These are phyloP conservation scores for Plasmodium falciparum DNA, from an alignment of 169 alveolate species.

Conservation along the genomic window DNA sequence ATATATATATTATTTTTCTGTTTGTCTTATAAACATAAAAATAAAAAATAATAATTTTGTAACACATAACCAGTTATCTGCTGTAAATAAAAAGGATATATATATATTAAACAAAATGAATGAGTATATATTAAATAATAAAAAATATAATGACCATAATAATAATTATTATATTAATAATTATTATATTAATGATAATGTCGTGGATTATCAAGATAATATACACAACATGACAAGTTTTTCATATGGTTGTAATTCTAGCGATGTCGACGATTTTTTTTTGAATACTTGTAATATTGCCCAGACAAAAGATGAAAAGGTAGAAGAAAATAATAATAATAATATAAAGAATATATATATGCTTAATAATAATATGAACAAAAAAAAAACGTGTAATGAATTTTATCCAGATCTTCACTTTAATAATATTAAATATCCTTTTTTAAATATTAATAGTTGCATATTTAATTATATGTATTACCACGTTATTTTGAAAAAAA, in stretches of 20 bases:
- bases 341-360: too few relatives aligned
- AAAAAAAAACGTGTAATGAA: not conserved
- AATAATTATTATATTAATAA: not conserved
- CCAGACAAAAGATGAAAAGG: not conserved
- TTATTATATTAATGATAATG: not conserved
- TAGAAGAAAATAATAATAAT: constrained; percentile 1
- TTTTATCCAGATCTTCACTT: not conserved
- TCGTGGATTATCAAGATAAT: too few relatives aligned
- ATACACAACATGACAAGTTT: too few relatives aligned
- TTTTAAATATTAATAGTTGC: constrained; percentile 64
- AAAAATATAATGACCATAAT: not conserved
- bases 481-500: constrained; percentile 35
- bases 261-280: not conserved
- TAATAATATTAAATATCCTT: constrained; percentile 34
- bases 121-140: not conserved
- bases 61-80: too few relatives aligned
- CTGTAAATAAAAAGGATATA: not conserved
- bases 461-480: constrained; percentile 69
- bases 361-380: too few relatives aligned
- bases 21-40: constrained; percentile 59
- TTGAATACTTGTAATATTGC: not conserved
- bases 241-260: too few relatives aligned
- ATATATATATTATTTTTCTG: constrained; percentile 48
- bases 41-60: constrained; percentile 10
- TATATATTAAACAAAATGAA: constrained; percentile 14